Percentiles rank a stretch among this genome's conserved stretches.
Evolutionary conservation across 2,329 filamentous ascomycete species (phyloP).

Genomic region (Cladosporium sp.): DNA sequence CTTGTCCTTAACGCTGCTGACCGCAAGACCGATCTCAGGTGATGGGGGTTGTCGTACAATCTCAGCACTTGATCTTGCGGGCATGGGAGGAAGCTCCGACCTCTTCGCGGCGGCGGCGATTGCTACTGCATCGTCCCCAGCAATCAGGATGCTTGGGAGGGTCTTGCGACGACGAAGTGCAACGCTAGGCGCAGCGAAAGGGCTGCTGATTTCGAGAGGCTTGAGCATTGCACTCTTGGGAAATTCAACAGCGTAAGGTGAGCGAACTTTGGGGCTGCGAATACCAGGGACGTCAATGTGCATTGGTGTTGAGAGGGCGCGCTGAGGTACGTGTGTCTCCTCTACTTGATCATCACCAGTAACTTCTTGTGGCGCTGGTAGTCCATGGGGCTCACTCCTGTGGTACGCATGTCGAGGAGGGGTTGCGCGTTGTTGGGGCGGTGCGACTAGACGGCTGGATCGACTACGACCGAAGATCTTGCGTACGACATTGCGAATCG

Average conservation of each 20-base stretch:
- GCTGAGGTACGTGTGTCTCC: conserved; percentile 22
- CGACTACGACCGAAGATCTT: conserved; percentile 40
- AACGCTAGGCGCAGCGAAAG: conserved; percentile 33
- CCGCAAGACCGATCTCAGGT: conserved; percentile 25
- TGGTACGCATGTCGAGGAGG: conserved; percentile 37
- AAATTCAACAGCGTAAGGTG: conserved; percentile 41
- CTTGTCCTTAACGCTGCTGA: conserved; percentile 30
- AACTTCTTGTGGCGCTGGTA: conserved; percentile 27
- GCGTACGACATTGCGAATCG: conserved; percentile 40
- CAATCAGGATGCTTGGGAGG: conserved; percentile 35
- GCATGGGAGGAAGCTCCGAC: conserved; percentile 19
- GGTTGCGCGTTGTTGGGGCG: conserved; percentile 17
- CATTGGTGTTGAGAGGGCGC: conserved; percentile 31
- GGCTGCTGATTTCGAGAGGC: conserved; percentile 39
- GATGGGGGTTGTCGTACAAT: not conserved
- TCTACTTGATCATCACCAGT: conserved; percentile 12
- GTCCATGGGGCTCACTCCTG: conserved; percentile 33
- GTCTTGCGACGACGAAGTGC: conserved; percentile 37
- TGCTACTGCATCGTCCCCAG: conserved; percentile 32
- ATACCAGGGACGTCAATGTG: conserved; percentile 22
- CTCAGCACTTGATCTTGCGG: conserved; percentile 5
- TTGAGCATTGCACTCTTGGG: conserved; percentile 41
- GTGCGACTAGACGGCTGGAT: conserved; percentile 30
- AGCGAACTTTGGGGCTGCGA: conserved; percentile 27
- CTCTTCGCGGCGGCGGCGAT: conserved; percentile 24